Conservation (phyloP, 129 eudicot genomes). For the Pulicaria dysenterica region DNA sequence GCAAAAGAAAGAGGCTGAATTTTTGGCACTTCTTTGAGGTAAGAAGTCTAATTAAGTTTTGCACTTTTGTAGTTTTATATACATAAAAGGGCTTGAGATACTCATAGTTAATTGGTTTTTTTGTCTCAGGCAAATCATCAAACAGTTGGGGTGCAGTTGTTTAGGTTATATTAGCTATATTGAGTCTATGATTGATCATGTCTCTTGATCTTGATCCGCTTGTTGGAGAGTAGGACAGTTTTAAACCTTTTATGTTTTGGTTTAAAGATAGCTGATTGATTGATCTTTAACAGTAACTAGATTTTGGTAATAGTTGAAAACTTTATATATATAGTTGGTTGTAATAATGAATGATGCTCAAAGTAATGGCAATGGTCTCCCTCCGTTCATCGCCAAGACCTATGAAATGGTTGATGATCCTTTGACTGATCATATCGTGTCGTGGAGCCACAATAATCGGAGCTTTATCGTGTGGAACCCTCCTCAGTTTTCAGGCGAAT, state of each 20-base stretch:
- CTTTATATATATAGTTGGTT: not conserved
- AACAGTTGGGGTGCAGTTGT: conserved; percentile 12
- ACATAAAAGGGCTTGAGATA: not conserved
- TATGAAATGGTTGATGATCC: conserved; percentile 43
- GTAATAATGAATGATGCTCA: conserved; percentile 35
- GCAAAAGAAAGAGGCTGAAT: not conserved
- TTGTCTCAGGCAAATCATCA: not conserved
- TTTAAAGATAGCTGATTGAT: not conserved
- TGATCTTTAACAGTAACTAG: conserved; percentile 1
- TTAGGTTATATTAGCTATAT: not conserved
- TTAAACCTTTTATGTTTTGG: not conserved
- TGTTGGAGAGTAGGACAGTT: not conserved
- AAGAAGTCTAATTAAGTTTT: not conserved
- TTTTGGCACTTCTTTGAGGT: not conserved
- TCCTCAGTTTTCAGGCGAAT: conserved; percentile 34
- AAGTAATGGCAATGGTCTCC: conserved; percentile 27
- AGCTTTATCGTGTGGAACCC: conserved; percentile 42
- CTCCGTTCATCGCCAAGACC: conserved; percentile 39
- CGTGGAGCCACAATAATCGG: conserved; percentile 37
- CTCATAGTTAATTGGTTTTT: not conserved
- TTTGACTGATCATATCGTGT: conserved; percentile 35
- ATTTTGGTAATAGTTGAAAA: not conserved
- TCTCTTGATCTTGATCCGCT: not conserved
- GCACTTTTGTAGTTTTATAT: not conserved
- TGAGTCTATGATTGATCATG: not conserved